Evolutionary conservation across 164 flowering plant genomes (phyloP).

Genomic region (Annona squamosa): DNA sequence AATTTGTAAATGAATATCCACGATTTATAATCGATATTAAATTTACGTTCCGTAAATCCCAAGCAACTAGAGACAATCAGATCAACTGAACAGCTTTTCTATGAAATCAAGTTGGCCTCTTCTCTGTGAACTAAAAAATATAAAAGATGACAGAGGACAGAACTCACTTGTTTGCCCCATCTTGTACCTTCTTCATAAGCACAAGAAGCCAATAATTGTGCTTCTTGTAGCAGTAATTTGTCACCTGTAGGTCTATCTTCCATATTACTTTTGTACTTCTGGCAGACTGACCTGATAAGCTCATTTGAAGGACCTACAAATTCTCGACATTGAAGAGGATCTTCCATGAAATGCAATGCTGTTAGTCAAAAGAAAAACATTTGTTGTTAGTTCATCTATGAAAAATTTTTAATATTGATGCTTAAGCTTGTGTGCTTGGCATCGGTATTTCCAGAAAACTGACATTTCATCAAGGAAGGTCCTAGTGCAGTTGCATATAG

Average conservation of each 20-base stretch:
- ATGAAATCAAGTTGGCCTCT: not conserved
- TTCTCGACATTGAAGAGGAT: not conserved
- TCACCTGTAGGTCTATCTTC: not conserved
- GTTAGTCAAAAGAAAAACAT: not conserved
- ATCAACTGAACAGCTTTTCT: not conserved
- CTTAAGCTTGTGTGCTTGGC: not conserved
- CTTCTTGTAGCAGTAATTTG: not conserved
- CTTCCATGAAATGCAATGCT: not conserved
- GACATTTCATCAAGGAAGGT: not conserved
- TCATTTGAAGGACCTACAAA: slow-evolving; percentile 8
- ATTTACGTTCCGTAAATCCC: not conserved
- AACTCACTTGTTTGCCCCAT: slow-evolving; percentile 11
- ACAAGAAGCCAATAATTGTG: slow-evolving; percentile 1
- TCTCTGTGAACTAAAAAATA: not conserved
- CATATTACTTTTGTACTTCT: not conserved
- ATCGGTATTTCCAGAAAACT: not conserved
- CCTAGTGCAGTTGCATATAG: slow-evolving; percentile 14
- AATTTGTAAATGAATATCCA: too few species aligned
- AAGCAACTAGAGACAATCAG: not conserved
- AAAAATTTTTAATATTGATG: too few species aligned
- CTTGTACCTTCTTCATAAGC: slow-evolving; percentile 4
- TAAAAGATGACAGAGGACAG: not conserved
- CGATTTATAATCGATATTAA: too few species aligned
- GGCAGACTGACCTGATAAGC: slow-evolving; percentile 2
- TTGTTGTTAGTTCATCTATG: too few species aligned